Conservation (phyloP, 495 filamentous ascomycete species). For the Ascodesmis nigricans region DNA sequence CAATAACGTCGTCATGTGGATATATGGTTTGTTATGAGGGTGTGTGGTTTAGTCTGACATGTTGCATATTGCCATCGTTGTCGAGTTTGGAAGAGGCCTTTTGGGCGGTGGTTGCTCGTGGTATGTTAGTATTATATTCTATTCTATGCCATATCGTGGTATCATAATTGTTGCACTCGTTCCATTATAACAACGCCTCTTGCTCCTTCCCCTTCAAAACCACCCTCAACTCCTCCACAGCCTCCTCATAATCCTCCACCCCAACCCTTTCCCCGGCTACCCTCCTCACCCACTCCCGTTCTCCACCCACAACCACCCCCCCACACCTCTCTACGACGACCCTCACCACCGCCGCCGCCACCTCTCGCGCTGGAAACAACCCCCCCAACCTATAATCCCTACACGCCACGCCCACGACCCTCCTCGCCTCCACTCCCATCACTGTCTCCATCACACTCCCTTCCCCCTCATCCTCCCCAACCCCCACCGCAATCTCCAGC, state of each 20-base stretch:
- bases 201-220: background rate
- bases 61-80: too few relatives aligned
- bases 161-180: background rate
- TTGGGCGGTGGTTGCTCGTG: too few relatives aligned
- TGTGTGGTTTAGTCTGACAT: too few relatives aligned
- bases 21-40: too few relatives aligned
- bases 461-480: conserved; percentile 21
- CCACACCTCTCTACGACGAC: conserved; percentile 20
- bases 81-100: too few relatives aligned
- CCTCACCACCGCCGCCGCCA: conserved; percentile 24
- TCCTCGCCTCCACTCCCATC: conserved; percentile 22
- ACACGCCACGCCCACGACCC: conserved; percentile 21
- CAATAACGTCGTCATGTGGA: too few relatives aligned
- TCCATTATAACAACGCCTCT: background rate
- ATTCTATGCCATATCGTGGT: too few relatives aligned
- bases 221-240: conserved; percentile 15
- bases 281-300: conserved; percentile 20
- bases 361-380: conserved; percentile 24
- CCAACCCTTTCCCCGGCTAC: conserved; percentile 24
- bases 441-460: conserved; percentile 24
- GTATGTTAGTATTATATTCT: too few relatives aligned
- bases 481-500: conserved; percentile 22
- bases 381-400: conserved; percentile 22
- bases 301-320: conserved; percentile 5
- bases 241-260: conserved; percentile 25